Conservation (phyloP, 805 yeast genomes). For the Hermanozyma aechmeae region DNA sequence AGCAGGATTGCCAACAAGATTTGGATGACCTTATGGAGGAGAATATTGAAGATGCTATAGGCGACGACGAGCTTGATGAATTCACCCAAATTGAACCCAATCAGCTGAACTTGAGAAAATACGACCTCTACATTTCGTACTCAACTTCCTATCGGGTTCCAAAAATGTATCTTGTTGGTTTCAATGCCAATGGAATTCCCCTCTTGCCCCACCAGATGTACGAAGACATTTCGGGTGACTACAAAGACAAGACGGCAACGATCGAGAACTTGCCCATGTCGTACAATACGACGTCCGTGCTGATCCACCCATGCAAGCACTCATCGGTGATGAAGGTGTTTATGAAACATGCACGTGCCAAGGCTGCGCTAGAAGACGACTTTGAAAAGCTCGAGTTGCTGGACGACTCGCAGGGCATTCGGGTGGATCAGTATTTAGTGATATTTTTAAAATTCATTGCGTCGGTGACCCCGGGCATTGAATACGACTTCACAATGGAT, state of each 20-base stretch:
- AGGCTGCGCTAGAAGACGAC: slow-evolving; percentile 19
- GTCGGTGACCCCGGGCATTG: slow-evolving; percentile 95
- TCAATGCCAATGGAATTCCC: slow-evolving; percentile 75
- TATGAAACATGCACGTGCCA: slow-evolving; percentile 60
- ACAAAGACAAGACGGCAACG: slow-evolving; percentile 92
- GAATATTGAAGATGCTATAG: slow-evolving; percentile 22
- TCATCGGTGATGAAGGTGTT: slow-evolving; percentile 89
- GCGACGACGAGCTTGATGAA: slow-evolving; percentile 13
- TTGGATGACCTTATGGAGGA: slow-evolving; percentile 40
- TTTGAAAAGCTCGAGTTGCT: slow-evolving; percentile 40
- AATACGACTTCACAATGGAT: slow-evolving; percentile 98
- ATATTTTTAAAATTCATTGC: slow-evolving; percentile 90
- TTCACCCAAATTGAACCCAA: slow-evolving; percentile 22
- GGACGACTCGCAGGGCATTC: slow-evolving; percentile 33
- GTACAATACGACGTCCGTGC: slow-evolving; percentile 65
- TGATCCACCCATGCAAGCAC: slow-evolving; percentile 95
- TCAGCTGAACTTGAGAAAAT: slow-evolving; percentile 44
- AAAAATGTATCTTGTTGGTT: slow-evolving; percentile 86
- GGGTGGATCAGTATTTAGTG: slow-evolving; percentile 87
- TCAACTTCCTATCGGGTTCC: slow-evolving; percentile 96
- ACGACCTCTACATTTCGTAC: slow-evolving; percentile 85
- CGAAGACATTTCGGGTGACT: slow-evolving; percentile 87
- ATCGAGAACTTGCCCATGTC: slow-evolving; percentile 87
- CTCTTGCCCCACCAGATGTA: slow-evolving; percentile 85
- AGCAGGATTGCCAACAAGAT: slow-evolving; percentile 15